Evolutionary conservation across 164 flowering plant species (phyloP), one percentile per base, ranked within the genome.

Genomic region (Protea cynaroides): DNA sequence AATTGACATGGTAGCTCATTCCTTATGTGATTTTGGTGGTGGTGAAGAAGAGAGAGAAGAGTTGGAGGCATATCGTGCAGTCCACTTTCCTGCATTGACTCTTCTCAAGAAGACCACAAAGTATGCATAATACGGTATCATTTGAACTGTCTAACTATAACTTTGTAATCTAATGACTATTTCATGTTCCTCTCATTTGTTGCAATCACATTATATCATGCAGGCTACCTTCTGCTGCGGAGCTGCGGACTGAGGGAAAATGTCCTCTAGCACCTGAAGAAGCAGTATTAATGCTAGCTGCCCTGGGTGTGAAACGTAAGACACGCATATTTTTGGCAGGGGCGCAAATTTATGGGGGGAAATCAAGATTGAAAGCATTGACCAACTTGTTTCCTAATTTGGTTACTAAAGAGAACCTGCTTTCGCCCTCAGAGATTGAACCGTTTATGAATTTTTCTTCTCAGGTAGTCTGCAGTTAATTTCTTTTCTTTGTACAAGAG

Each of bases 1-100:
- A 80, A 88, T 92, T 64, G 99, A 95, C 79, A 95, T 95, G 99
- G 97, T 82, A 64, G 97, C 99, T 66, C 96, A 95, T 81, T 95
- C 99, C 56, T 66, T 92, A 46, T 95, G 99, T 75, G 83, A 92
- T 46, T 95, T 85, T 83, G 98, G 97, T 66, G 99, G 99, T 59
- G 99, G 97, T 44, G 90, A 82, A 67, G 85, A 81, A 59, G 99
- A 95, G 75, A 80, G 74, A 68, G 62, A 71, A 64, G 98, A 92
- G 71, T 75, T 95, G 79, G 91, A 95, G 71, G 89, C 94, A 72
- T 95, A 81, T 69, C 88, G 99, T 29, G 73, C 80, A 76, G 76
- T 80, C 54, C 99, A 95, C 78, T 95, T 95, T 69, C 97, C 99
- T 73, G 89, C 87, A 40, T 68, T 95, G 72, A 63, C 84, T 24